Base-by-base conservation (phyloP, 2,329 filamentous ascomycete genomes). In the Chaetomiaceae sp. region DNA sequence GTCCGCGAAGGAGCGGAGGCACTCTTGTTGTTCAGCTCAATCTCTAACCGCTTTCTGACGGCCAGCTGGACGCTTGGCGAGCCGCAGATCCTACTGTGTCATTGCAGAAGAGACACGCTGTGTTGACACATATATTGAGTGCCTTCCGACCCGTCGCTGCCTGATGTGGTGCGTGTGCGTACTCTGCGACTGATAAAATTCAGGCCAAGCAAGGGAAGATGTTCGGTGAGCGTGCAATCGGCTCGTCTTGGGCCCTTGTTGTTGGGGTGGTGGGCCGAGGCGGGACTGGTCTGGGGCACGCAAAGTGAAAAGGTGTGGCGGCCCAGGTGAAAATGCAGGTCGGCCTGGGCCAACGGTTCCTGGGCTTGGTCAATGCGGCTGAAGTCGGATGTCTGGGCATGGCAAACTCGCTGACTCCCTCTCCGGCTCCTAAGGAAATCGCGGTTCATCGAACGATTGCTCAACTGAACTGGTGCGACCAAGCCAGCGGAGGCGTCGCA, bases 401-500 rank as follows among this genome's bases (percentile, higher is more conserved):
- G 16, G 23, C n/a, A 20, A n/a, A n/a, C n/a, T n/a, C n/a, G n/a
- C n/a, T n/a, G n/a, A n/a, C n/a, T n/a, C n/a, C n/a, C n/a, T n/a
- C n/a, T n/a, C n/a, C n/a, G n/a, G n/a, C n/a, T n/a, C n/a, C n/a
- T 30, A n/a, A 27, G n/a, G 2, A 42, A 18, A 29, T 18, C 32
- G 37, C 37, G 7, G 14, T 9, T 9, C 7, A 16, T 56, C 45
- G 46, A 37, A 53, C 36, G 46, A 53, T 53, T 44, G 23, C 16
- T 23, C 48, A 16, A 29, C 44, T 18, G n/a, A 18, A 25, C 44
- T 48, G 41, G 36, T 30, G 38, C 37, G 40, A 38, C 54, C 41
- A 53, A 50, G 45, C n/a, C n/a, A 13, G 38, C 10, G 25, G 30
- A 50, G 21, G n/a, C 9, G 54, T 56, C 27, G 46, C 46, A 51